Conservation (phyloP, 2,329 filamentous ascomycete species). For the Huntiella bhutanensis region DNA sequence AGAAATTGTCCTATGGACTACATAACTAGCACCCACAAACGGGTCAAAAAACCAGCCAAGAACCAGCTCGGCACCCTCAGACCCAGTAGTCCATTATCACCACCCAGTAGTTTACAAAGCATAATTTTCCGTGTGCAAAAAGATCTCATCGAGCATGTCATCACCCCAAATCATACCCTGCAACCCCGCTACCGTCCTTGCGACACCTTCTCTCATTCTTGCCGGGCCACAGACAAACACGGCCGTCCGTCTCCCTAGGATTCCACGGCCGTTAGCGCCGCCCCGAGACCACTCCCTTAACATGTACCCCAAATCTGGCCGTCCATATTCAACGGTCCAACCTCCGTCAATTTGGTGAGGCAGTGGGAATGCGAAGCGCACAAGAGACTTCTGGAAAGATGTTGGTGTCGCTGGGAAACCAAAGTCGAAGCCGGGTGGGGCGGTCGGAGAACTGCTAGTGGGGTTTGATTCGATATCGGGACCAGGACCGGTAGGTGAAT, state of each 20-base stretch:
- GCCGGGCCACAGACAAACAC: conserved; percentile 88
- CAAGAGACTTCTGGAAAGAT: conserved; percentile 72
- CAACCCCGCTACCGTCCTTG: conserved; percentile 63
- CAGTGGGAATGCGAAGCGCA: conserved; percentile 72
- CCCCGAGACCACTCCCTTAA: conserved; percentile 62
- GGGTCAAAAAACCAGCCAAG: neutral
- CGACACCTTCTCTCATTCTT: conserved; percentile 70
- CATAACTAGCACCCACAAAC: no score
- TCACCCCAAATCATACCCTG: conserved; percentile 72
- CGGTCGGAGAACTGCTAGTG: conserved; percentile 32
- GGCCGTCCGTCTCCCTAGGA: conserved; percentile 63
- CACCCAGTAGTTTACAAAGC: conserved; percentile 36
- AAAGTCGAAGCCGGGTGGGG: conserved; percentile 50
- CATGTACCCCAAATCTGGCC: conserved; percentile 75
- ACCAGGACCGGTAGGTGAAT: conserved; percentile 17
- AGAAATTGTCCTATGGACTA: neutral
- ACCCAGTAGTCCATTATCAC: neutral
- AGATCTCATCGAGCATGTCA: conserved; percentile 68
- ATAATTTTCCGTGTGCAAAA: conserved; percentile 89
- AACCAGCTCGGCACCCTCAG: neutral
- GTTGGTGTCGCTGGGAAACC: conserved; percentile 72
- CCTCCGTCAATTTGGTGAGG: conserved; percentile 52
- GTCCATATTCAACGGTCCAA: conserved; percentile 83
- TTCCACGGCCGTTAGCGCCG: conserved; percentile 43
- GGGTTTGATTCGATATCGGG: neutral